These are phyloP conservation scores for Colletotrichum costaricense DNA, from an alignment of 2,329 filamentous ascomycete species.

Conservation along the genomic window DNA sequence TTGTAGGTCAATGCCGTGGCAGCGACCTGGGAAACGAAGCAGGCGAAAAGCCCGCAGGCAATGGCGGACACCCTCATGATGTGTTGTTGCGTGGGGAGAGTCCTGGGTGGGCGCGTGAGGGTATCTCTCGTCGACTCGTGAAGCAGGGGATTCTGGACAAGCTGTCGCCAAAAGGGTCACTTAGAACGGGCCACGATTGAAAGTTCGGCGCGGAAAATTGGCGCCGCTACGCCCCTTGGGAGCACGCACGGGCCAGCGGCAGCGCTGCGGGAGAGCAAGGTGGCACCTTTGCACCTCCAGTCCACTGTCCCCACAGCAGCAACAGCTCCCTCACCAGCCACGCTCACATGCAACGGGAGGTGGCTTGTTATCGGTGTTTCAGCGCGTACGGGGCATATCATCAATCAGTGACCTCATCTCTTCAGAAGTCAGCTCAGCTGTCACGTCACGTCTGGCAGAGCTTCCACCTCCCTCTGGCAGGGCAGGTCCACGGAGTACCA, in stretches of 20 bases:
- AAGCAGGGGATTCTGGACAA: conserved; percentile 39
- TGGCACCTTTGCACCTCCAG: not conserved
- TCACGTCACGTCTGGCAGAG: conserved; percentile 25
- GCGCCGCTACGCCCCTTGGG: conserved; percentile 31
- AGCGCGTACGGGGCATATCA: conserved; percentile 23
- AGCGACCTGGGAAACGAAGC: conserved; percentile 75
- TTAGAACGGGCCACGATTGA: conserved; percentile 36
- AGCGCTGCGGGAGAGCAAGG: not conserved
- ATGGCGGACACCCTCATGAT: conserved; percentile 75
- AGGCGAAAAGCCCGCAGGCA: conserved; percentile 77
- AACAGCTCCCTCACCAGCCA: conserved; percentile 3
- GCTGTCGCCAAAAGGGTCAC: conserved; percentile 40
- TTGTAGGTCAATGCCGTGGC: conserved; percentile 96
- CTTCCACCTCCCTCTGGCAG: conserved; percentile 26
- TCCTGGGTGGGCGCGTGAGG: conserved; percentile 29
- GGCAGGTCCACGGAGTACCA: conserved; percentile 11
- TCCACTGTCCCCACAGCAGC: not conserved
- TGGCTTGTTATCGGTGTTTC: conserved; percentile 34
- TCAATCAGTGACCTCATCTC: conserved; percentile 35
- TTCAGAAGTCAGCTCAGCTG: conserved; percentile 8
- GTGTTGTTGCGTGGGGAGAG: conserved; percentile 30
- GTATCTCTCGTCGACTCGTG: conserved; percentile 21
- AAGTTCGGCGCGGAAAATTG: conserved; percentile 36
- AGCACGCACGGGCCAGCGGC: conserved; percentile 19
- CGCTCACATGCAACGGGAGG: conserved; percentile 5